phyloP scores from a whole-genome alignment of 108 stramenopile genomes.

The Stephanodiscus triporus region DNA sequence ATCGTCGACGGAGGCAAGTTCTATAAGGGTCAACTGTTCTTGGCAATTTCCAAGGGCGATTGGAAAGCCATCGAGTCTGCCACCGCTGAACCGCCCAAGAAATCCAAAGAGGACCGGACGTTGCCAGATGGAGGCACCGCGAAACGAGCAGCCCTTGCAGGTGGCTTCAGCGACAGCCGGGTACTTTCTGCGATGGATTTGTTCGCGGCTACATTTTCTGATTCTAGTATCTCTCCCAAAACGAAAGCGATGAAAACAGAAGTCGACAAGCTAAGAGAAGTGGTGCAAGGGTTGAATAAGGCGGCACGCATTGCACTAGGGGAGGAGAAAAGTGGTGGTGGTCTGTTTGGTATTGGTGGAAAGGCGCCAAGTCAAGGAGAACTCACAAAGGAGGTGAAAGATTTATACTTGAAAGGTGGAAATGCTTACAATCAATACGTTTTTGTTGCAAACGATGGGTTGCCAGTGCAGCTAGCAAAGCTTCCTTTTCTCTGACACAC shows the following conservation, averaged over 20 bases:
- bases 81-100: conserved; percentile 72
- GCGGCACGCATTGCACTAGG: conserved; percentile 64
- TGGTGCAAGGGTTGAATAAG: conserved; percentile 61
- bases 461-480: conserved; percentile 67
- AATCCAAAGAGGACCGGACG: conserved; percentile 70
- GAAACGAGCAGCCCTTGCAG: conserved; percentile 77
- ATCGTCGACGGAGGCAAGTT: conserved; percentile 79
- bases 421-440: conserved; percentile 75
- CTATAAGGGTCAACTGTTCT: conserved; percentile 59
- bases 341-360: conserved; percentile 70
- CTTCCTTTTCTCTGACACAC: conserved; percentile 58
- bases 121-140: conserved; percentile 76
- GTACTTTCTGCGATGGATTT: conserved; percentile 70
- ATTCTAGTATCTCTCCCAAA: conserved; percentile 69
- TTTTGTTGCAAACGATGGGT: conserved; percentile 73
- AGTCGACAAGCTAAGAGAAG: conserved; percentile 56
- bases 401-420: conserved; percentile 76
- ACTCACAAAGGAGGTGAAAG: conserved; percentile 58
- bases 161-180: conserved; percentile 75
- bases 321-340: conserved; percentile 65
- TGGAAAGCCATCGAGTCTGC: conserved; percentile 64
- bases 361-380: conserved; percentile 59
- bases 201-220: conserved; percentile 81
- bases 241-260: conserved; percentile 79
- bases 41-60: conserved; percentile 62